Percentiles rank a stretch among this genome's conserved stretches.
Evolutionary conservation across 371 early-diverging fungal genomes (phyloP).

Genomic region (Dichotomocladium elegans): DNA sequence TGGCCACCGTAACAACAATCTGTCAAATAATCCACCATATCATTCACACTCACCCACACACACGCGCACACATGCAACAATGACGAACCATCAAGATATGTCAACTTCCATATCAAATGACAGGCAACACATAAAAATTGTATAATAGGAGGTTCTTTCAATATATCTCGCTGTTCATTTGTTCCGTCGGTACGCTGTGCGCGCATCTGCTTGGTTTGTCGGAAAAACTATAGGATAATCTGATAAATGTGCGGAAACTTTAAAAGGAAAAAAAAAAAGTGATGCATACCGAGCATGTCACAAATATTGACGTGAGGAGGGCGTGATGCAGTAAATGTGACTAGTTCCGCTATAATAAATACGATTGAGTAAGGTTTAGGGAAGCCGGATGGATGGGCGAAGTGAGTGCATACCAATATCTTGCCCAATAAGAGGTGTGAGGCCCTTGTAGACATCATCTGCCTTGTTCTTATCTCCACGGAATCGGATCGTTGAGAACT

Average conservation of each 20-base stretch:
- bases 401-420: constrained; percentile 55
- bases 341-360: constrained; percentile 60
- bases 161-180: background rate
- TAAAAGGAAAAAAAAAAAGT: background rate
- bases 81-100: no score
- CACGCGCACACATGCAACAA: background rate
- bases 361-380: background rate
- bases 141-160: background rate
- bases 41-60: background rate
- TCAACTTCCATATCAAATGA: no score
- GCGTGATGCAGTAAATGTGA: constrained; percentile 79
- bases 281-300: constrained; percentile 52
- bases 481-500: constrained; percentile 87
- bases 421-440: constrained; percentile 64
- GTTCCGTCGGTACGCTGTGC: constrained; percentile 7
- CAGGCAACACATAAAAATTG: background rate
- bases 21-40: background rate
- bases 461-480: constrained; percentile 78
- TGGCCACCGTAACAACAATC: background rate
- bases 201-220: constrained; percentile 12
- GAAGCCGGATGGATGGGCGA: background rate
- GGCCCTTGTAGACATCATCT: constrained; percentile 76
- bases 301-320: constrained; percentile 83
- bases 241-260: background rate
- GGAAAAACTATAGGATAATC: constrained; percentile 8